These are phyloP conservation scores for Mytilinidion resinicola DNA, from an alignment of 495 filamentous ascomycete genomes.

Conservation along the genomic window DNA sequence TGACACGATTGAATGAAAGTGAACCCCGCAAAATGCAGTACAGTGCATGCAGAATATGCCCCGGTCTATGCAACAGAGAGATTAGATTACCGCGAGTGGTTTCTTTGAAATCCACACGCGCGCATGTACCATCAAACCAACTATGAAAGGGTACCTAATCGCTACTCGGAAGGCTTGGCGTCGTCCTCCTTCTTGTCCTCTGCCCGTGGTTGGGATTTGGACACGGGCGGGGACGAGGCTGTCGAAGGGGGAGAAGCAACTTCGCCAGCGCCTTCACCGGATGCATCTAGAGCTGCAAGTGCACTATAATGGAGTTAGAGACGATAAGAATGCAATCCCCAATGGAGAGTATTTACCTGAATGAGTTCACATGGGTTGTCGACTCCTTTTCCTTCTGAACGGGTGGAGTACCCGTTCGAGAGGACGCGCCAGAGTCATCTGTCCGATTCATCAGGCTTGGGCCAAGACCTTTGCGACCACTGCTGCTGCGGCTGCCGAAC, in stretches of 20 bases:
- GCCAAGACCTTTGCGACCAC: slow-evolving; percentile 68
- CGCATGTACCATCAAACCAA: slow-evolving; percentile 13
- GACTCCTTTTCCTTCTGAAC: slow-evolving; percentile 55
- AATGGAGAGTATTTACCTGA: slow-evolving; percentile 56
- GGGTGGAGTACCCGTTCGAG: slow-evolving; percentile 81
- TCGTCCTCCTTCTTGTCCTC: slow-evolving; percentile 14
- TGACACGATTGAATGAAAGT: slow-evolving; percentile 10
- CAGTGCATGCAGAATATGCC: slow-evolving; percentile 25
- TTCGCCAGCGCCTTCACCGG: slow-evolving; percentile 42
- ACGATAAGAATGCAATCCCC: slow-evolving; percentile 1
- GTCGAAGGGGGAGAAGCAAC: slow-evolving; percentile 54
- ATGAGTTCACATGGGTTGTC: slow-evolving; percentile 72
- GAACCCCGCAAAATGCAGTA: slow-evolving; percentile 28
- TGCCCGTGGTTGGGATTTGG: slow-evolving; percentile 46
- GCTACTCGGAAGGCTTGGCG: slow-evolving; percentile 23
- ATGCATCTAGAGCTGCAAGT: slow-evolving; percentile 51
- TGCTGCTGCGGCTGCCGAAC: slow-evolving; percentile 71
- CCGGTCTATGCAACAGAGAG: slow-evolving; percentile 30
- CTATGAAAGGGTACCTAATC: slow-evolving; percentile 11
- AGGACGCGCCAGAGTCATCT: slow-evolving; percentile 77
- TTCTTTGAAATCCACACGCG: slow-evolving; percentile 17
- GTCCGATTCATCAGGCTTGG: slow-evolving; percentile 62
- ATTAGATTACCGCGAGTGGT: slow-evolving; percentile 26
- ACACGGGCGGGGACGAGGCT: slow-evolving; percentile 50
- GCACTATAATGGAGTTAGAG: slow-evolving; percentile 43